These are phyloP conservation scores for Neltuma alba DNA, from an alignment of 306 rosid genomes.

Conservation along the genomic window DNA sequence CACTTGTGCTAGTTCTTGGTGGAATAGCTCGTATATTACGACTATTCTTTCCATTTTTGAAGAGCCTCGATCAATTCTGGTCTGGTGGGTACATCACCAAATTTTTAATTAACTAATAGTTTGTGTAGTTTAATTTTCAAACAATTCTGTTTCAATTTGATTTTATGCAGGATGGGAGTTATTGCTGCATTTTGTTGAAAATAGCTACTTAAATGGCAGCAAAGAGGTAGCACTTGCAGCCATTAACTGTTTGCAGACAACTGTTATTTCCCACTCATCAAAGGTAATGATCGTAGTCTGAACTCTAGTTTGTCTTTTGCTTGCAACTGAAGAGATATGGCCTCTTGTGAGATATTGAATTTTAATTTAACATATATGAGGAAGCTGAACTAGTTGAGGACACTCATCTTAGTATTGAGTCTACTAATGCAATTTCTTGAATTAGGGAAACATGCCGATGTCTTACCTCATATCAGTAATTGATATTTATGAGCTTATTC, in stretches of 20 bases:
- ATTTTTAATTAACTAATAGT: constrained; percentile 34
- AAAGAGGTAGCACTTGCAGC: constrained; percentile 98
- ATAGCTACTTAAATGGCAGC: constrained; percentile 79
- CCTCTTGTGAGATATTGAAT: constrained; percentile 12
- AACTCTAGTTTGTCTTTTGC: constrained; percentile 28
- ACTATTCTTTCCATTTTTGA: constrained; percentile 84
- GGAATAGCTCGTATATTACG: constrained; percentile 93
- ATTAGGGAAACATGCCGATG: constrained; percentile 88
- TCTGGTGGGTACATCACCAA: constrained; percentile 64
- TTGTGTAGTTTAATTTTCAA: constrained; percentile 28
- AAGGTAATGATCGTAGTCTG: constrained; percentile 60
- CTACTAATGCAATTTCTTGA: constrained; percentile 44
- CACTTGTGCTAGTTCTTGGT: constrained; percentile 88
- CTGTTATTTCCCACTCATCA: constrained; percentile 79
- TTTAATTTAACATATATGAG: constrained; percentile 31
- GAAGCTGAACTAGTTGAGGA: constrained; percentile 30
- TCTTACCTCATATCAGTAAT: constrained; percentile 80
- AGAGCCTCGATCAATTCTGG: constrained; percentile 79
- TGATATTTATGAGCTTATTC: constrained; percentile 75
- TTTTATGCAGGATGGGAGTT: constrained; percentile 89
- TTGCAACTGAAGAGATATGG: constrained; percentile 29
- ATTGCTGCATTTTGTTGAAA: constrained; percentile 81
- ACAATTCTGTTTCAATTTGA: constrained; percentile 31
- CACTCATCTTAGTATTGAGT: constrained; percentile 20
- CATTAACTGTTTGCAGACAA: constrained; percentile 85